These are phyloP conservation scores for Hemileccinum impolitum DNA, from an alignment of 768 basidiomycete genomes.

Conservation along the genomic window DNA sequence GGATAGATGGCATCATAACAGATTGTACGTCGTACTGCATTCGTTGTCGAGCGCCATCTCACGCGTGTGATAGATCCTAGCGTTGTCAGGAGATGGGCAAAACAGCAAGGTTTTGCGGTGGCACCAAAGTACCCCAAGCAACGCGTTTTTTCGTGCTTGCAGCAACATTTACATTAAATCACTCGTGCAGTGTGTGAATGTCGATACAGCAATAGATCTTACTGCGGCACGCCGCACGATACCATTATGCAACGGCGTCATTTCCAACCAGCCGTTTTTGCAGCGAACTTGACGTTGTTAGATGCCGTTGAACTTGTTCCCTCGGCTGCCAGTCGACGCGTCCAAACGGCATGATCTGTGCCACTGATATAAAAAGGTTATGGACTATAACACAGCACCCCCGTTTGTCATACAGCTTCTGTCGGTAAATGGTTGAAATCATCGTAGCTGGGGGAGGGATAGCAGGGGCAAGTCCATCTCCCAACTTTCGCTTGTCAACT, in stretches of 20 bases:
- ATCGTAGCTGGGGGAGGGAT: conserved; percentile 29
- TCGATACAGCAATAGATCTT: too few relatives aligned
- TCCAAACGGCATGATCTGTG: conserved; percentile 21
- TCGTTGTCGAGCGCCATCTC: neutral
- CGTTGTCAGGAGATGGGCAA: conserved; percentile 52
- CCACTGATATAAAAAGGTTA: conserved; percentile 12
- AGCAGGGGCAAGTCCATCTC: conserved; percentile 21
- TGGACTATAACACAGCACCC: neutral
- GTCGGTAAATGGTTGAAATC: conserved; percentile 21
- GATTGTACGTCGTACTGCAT: conserved; percentile 44
- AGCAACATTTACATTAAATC: conserved; percentile 35
- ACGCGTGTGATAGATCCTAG: conserved; percentile 42
- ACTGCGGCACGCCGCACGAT: too few relatives aligned
- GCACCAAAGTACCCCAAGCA: conserved; percentile 58
- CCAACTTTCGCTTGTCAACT: neutral
- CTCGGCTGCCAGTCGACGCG: conserved; percentile 11
- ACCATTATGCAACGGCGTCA: too few relatives aligned
- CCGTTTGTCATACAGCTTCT: neutral
- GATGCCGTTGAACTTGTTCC: too few relatives aligned
- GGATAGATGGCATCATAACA: conserved; percentile 75
- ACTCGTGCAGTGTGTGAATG: neutral
- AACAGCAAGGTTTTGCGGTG: conserved; percentile 49
- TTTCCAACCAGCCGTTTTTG: too few relatives aligned
- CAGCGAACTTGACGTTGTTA: too few relatives aligned
- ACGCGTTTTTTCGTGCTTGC: conserved; percentile 59